These are phyloP conservation scores for Straminergon stramineum DNA, from an alignment of 225 moss, liverwort and hornwort species.

Conservation along the genomic window DNA sequence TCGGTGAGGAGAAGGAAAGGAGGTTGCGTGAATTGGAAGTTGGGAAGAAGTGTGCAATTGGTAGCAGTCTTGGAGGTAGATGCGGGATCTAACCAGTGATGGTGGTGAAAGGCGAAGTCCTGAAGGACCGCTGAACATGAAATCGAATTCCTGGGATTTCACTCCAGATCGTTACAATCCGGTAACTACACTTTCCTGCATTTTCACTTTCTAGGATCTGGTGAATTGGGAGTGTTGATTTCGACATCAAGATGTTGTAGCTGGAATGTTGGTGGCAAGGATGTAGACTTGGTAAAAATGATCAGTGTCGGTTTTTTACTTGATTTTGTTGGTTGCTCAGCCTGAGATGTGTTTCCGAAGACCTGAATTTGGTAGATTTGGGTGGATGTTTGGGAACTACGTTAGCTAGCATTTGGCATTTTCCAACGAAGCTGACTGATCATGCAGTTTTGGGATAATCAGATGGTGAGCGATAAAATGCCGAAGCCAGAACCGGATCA, in stretches of 20 bases:
- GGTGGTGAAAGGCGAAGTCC: conserved; percentile 58
- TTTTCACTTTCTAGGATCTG: neutral
- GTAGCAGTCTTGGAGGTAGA: neutral
- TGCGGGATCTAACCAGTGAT: conserved; percentile 73
- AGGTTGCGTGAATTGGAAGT: neutral
- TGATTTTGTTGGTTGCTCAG: neutral
- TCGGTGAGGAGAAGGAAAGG: neutral
- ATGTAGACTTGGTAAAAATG: neutral
- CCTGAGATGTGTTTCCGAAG: neutral
- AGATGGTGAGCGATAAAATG: conserved; percentile 8
- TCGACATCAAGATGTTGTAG: neutral
- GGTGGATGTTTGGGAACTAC: neutral
- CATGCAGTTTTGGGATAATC: neutral
- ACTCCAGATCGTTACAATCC: conserved; percentile 52
- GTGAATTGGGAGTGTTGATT: neutral
- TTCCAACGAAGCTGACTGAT: neutral
- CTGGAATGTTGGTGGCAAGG: neutral
- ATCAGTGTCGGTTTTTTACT: neutral
- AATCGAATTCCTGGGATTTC: conserved; percentile 60
- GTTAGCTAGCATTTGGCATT: neutral
- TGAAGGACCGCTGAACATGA: conserved; percentile 54
- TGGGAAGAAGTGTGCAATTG: neutral
- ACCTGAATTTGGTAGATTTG: neutral
- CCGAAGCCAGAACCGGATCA: conserved; percentile 2
- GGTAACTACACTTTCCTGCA: conserved; percentile 1